Evolutionary conservation across 768 basidiomycete species (phyloP).

Genomic region (Lenzites betulinus): DNA sequence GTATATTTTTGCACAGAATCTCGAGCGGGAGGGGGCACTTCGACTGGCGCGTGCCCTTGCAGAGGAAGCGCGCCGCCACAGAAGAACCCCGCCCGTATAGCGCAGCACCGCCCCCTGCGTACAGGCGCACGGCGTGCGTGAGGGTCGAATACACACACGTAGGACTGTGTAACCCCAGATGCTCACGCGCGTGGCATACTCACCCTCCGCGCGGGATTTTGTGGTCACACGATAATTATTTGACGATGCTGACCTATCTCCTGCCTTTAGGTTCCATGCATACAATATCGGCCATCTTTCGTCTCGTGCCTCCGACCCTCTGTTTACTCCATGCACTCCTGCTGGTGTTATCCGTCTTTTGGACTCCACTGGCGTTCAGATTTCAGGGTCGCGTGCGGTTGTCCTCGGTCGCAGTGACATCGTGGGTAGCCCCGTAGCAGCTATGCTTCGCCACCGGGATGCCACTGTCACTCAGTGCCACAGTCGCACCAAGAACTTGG

Average conservation of each 20-base stretch:
- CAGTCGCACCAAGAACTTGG: conserved; percentile 81
- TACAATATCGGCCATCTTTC: conserved; percentile 97
- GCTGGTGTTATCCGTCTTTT: conserved; percentile 89
- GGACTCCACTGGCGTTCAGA: conserved; percentile 77
- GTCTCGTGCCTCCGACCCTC: conserved; percentile 84
- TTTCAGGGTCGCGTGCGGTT: conserved; percentile 82
- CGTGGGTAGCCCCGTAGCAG: conserved; percentile 93
- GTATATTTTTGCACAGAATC: conserved; percentile 20
- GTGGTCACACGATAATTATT: not conserved
- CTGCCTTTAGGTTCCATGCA: conserved; percentile 79
- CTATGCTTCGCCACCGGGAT: conserved; percentile 85
- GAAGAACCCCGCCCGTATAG: no score
- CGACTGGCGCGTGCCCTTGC: no score
- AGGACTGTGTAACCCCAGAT: not conserved
- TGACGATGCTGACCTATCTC: not conserved
- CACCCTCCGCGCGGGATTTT: not conserved
- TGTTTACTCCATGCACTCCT: conserved; percentile 95
- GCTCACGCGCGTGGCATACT: not conserved
- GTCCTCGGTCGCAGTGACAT: conserved; percentile 98
- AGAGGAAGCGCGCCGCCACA: no score
- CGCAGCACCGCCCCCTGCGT: not conserved
- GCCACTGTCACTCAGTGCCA: conserved; percentile 99
- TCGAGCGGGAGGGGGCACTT: no score
- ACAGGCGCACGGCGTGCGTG: not conserved
- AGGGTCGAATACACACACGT: not conserved